These are phyloP conservation scores for Trichoderma pleuroti DNA, from an alignment of 2,329 filamentous ascomycete genomes.

Conservation along the genomic window DNA sequence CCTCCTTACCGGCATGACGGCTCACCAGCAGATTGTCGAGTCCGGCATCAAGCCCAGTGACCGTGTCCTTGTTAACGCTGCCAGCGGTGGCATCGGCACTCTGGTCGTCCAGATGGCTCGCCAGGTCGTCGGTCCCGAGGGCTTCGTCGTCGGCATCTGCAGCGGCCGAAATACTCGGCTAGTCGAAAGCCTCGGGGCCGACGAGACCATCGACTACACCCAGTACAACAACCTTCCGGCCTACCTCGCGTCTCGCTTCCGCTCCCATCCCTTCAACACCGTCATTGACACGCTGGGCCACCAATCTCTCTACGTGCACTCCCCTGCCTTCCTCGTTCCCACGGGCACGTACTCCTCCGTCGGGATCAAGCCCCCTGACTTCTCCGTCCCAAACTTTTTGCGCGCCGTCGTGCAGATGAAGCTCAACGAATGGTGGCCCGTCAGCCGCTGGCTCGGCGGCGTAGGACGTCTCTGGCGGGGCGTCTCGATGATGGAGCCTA, in stretches of 20 bases:
- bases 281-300: slow-evolving; percentile 50
- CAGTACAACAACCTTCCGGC: slow-evolving; percentile 35
- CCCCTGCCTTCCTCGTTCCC: slow-evolving; percentile 37
- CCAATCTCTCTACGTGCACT: slow-evolving; percentile 43
- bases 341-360: slow-evolving; percentile 40
- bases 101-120: slow-evolving; percentile 44
- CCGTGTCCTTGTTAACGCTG: slow-evolving; percentile 47
- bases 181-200: slow-evolving; percentile 45
- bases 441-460: slow-evolving; percentile 35
- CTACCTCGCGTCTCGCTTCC: slow-evolving; percentile 34
- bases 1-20: slow-evolving; percentile 39
- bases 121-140: slow-evolving; percentile 37
- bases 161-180: slow-evolving; percentile 44
- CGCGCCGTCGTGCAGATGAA: slow-evolving; percentile 35
- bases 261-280: slow-evolving; percentile 36
- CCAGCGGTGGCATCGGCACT: slow-evolving; percentile 49
- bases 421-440: slow-evolving; percentile 39
- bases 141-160: slow-evolving; percentile 46
- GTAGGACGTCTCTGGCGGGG: slow-evolving; percentile 35
- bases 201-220: slow-evolving; percentile 48
- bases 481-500: slow-evolving; percentile 35
- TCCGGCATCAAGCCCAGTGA: slow-evolving; percentile 38
- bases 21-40: slow-evolving; percentile 37
- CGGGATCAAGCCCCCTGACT: slow-evolving; percentile 37
- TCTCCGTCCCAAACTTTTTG: slow-evolving; percentile 30